Conservation (phyloP, 2,329 filamentous ascomycete genomes). For the Cordyceps sp. region DNA sequence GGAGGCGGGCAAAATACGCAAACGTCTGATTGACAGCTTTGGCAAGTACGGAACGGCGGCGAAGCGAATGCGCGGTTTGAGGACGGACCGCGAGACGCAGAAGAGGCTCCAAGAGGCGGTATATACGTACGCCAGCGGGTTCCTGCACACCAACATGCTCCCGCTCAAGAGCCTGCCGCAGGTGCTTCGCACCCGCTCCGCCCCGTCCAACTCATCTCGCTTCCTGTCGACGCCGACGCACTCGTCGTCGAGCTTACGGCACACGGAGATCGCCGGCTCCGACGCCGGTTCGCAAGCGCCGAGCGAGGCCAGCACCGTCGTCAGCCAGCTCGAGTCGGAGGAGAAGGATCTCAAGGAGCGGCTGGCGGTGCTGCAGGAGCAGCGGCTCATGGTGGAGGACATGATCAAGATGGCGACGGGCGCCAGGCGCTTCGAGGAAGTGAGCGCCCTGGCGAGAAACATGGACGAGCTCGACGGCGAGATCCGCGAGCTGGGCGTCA, state of each 20-base stretch:
- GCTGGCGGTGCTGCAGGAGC: constrained; percentile 75
- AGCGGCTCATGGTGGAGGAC: constrained; percentile 72
- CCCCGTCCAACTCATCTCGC: constrained; percentile 11
- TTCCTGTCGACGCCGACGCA: constrained; percentile 18
- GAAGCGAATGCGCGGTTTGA: constrained; percentile 63
- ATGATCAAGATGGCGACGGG: constrained; percentile 70
- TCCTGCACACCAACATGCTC: constrained; percentile 81
- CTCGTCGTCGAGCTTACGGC: constrained; percentile 23
- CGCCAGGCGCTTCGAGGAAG: constrained; percentile 71
- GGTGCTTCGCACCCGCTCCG: constrained; percentile 33
- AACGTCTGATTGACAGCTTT: constrained; percentile 76
- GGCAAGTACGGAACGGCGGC: constrained; percentile 74
- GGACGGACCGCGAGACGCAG: constrained; percentile 56
- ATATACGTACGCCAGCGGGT: constrained; percentile 65
- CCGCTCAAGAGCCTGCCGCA: constrained; percentile 62
- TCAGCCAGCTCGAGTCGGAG: constrained; percentile 54
- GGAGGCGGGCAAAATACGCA: constrained; percentile 80
- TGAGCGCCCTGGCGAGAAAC: constrained; percentile 62
- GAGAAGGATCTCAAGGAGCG: constrained; percentile 69
- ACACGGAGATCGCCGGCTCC: constrained; percentile 26
- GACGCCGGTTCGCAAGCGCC: constrained; percentile 26
- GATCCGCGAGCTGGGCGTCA: constrained; percentile 50
- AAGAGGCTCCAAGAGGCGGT: constrained; percentile 63
- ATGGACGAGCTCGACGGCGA: constrained; percentile 68
- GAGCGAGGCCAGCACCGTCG: constrained; percentile 35